These are phyloP conservation scores for Epichloe gansuensis DNA, from an alignment of 2,329 filamentous ascomycete species.

Conservation along the genomic window DNA sequence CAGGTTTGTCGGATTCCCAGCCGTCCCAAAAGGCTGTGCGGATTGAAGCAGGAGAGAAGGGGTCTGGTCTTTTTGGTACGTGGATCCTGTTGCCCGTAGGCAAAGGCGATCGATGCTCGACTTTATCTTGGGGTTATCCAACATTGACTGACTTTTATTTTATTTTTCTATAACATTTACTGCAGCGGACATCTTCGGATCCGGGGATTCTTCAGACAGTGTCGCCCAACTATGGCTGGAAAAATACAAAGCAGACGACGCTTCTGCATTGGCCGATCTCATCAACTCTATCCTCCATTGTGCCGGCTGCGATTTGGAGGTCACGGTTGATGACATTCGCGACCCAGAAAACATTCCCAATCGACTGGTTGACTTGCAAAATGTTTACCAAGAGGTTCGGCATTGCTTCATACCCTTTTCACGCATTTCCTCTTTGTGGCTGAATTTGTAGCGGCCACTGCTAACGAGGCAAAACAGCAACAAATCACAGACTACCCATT, in stretches of 20 bases:
- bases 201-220: slow-evolving; percentile 41
- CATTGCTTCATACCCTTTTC: neutral
- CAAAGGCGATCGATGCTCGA: neutral
- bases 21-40: slow-evolving; percentile 44
- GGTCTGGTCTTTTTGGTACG: slow-evolving; percentile 45
- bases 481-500: slow-evolving; percentile 85
- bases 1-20: slow-evolving; percentile 35
- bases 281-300: slow-evolving; percentile 57
- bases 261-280: slow-evolving; percentile 45
- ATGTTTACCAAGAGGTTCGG: slow-evolving; percentile 67
- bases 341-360: slow-evolving; percentile 80
- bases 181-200: slow-evolving; percentile 51
- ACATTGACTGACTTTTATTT: slow-evolving; percentile 1
- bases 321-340: slow-evolving; percentile 72
- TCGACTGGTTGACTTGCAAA: slow-evolving; percentile 73
- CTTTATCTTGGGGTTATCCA: neutral
- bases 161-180: slow-evolving; percentile 10
- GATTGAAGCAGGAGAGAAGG: slow-evolving; percentile 37
- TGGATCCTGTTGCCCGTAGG: neutral
- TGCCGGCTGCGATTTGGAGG: slow-evolving; percentile 67
- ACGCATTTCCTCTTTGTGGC: neutral
- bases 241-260: slow-evolving; percentile 42
- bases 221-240: slow-evolving; percentile 50
- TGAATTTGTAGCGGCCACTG: neutral
- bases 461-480: slow-evolving; percentile 35